Percentiles rank a stretch among this genome's conserved stretches.
phyloP scores from a whole-genome alignment of 2,329 filamentous ascomycete genomes.

The Pseudogymnoascus sp. region DNA sequence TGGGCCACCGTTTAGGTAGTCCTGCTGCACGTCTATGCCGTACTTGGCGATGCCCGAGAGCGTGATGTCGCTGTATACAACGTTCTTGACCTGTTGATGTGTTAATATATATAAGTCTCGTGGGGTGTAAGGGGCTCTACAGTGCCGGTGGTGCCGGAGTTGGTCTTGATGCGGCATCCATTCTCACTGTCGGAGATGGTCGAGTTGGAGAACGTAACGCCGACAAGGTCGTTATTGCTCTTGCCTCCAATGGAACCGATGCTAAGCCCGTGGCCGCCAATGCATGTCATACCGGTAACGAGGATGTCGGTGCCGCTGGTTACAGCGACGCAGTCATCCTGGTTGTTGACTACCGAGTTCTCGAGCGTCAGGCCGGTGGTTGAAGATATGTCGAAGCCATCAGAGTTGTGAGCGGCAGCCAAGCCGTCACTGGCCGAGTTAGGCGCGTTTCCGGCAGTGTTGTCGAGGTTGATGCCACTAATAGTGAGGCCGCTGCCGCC shows the following conservation, averaged over 20 bases:
- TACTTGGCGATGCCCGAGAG: slow-evolving; percentile 44
- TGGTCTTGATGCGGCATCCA: slow-evolving; percentile 53
- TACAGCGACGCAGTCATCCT: slow-evolving; percentile 53
- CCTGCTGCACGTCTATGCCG: slow-evolving; percentile 52
- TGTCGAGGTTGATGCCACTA: slow-evolving; percentile 47
- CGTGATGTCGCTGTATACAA: slow-evolving; percentile 47
- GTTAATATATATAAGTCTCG: neutral
- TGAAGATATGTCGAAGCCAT: slow-evolving; percentile 44
- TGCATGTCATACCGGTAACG: slow-evolving; percentile 25
- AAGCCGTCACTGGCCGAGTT: slow-evolving; percentile 22
- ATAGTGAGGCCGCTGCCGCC: slow-evolving; percentile 38
- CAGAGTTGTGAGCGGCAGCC: slow-evolving; percentile 44
- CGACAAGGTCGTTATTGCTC: slow-evolving; percentile 45
- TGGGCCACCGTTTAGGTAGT: slow-evolving; percentile 44
- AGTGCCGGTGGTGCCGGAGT: slow-evolving; percentile 42
- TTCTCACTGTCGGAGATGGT: slow-evolving; percentile 45
- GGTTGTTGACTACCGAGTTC: slow-evolving; percentile 46
- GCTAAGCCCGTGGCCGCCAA: slow-evolving; percentile 39
- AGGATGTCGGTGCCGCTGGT: slow-evolving; percentile 42
- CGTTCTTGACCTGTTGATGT: slow-evolving; percentile 22
- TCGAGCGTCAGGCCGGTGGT: slow-evolving; percentile 42
- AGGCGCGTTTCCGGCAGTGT: slow-evolving; percentile 43
- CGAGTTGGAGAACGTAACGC: slow-evolving; percentile 43
- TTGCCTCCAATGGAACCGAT: slow-evolving; percentile 54
- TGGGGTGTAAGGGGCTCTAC: slow-evolving; percentile 28